phyloP scores from a whole-genome alignment of 768 basidiomycete species.

The Exidia glandulosa region DNA sequence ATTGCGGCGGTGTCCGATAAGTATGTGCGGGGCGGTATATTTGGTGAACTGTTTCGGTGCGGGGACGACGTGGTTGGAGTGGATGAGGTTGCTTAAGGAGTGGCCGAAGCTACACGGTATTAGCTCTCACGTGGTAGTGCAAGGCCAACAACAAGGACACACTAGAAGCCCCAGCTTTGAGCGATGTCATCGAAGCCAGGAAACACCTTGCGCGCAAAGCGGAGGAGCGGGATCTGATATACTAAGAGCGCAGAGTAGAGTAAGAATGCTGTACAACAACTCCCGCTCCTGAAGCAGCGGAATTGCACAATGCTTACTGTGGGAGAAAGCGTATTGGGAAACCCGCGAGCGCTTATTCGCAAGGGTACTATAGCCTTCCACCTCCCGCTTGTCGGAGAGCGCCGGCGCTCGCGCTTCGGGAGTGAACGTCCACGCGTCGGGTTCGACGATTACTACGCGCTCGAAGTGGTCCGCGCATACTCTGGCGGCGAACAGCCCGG shows the following conservation, averaged over 20 bases:
- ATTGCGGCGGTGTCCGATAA: not conserved
- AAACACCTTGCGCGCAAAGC: not conserved
- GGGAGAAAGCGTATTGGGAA: slow-evolving; percentile 17
- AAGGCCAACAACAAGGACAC: too few relatives aligned
- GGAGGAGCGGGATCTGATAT: not conserved
- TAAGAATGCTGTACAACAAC: not conserved
- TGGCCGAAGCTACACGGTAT: not conserved
- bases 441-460: slow-evolving; percentile 21
- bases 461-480: slow-evolving; percentile 24
- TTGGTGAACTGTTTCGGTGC: not conserved
- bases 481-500: slow-evolving; percentile 20
- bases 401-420: slow-evolving; percentile 9
- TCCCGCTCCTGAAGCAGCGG: not conserved
- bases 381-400: slow-evolving; percentile 2
- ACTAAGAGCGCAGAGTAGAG: not conserved
- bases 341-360: slow-evolving; percentile 12
- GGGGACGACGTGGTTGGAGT: not conserved
- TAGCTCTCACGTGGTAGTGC: too few relatives aligned
- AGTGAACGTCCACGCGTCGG: slow-evolving; percentile 17
- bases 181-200: not conserved
- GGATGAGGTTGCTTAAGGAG: not conserved
- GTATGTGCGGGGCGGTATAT: not conserved
- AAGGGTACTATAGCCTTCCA: not conserved
- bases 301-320: too few relatives aligned
- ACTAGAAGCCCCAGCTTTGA: not conserved